Conservation (phyloP, 805 yeast species). For the Pichia nanzhaoensis region DNA sequence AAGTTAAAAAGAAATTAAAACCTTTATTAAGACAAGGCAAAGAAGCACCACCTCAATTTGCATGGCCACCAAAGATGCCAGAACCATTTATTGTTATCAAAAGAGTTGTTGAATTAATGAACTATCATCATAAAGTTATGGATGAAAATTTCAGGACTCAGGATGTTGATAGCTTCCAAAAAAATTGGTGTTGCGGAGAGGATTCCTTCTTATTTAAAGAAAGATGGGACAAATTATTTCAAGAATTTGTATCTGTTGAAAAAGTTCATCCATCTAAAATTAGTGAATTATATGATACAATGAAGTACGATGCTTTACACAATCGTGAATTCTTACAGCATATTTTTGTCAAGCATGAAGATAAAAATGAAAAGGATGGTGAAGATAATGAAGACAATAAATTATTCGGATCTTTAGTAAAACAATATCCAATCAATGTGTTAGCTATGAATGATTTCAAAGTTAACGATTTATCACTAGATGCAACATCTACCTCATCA, state of each 20-base stretch:
- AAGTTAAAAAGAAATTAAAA: slow-evolving; percentile 92
- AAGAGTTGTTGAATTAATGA: slow-evolving; percentile 93
- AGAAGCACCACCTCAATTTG: slow-evolving; percentile 94
- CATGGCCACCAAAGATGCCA: slow-evolving; percentile 99
- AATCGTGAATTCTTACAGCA: slow-evolving; percentile 82
- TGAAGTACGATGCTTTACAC: slow-evolving; percentile 97
- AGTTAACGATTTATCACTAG: slow-evolving; percentile 38
- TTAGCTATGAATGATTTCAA: slow-evolving; percentile 72
- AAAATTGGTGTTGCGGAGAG: slow-evolving; percentile 94
- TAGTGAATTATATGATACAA: slow-evolving; percentile 93
- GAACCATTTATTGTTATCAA: slow-evolving; percentile 93
- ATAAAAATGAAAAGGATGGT: slow-evolving; percentile 1
- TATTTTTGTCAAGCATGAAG: slow-evolving; percentile 62
- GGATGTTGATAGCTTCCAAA: slow-evolving; percentile 62
- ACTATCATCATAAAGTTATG: slow-evolving; percentile 80
- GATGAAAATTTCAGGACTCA: slow-evolving; percentile 65
- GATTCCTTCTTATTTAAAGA: slow-evolving; percentile 86
- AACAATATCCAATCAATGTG: slow-evolving; percentile 66
- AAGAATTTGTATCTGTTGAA: slow-evolving; percentile 86
- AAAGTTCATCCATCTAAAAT: slow-evolving; percentile 97
- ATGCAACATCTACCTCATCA: slow-evolving; percentile 20
- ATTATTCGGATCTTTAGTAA: slow-evolving; percentile 46
- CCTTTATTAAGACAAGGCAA: slow-evolving; percentile 92
- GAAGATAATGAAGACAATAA: slow-evolving; percentile 29
- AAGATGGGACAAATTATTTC: slow-evolving; percentile 94